These are phyloP conservation scores for Starmerella riodocensis DNA, from an alignment of 805 yeast genomes.

Conservation along the genomic window DNA sequence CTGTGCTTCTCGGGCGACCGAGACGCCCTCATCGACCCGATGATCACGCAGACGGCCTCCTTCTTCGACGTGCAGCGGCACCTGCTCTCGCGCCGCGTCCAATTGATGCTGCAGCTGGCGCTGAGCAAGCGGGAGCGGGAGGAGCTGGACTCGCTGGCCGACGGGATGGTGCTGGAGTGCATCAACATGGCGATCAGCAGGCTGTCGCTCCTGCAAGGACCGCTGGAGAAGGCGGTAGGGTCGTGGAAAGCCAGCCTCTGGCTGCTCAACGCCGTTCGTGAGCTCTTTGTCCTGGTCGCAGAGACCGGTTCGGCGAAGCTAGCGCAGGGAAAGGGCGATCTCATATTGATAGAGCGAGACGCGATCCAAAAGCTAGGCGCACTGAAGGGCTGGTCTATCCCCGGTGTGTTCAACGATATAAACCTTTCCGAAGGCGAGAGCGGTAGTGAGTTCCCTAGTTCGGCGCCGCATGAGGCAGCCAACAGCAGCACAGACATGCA, in stretches of 20 bases:
- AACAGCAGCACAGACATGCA: no score
- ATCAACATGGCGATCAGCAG: conserved; percentile 6
- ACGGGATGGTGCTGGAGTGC: conserved; percentile 18
- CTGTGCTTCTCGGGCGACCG: conserved; percentile 11
- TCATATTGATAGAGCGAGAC: conserved; percentile 31
- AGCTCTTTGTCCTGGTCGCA: conserved; percentile 28
- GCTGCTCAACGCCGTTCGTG: conserved; percentile 31
- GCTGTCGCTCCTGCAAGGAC: conserved; percentile 13
- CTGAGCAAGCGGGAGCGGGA: conserved; percentile 18
- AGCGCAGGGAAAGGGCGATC: conserved; percentile 31
- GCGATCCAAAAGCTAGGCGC: conserved; percentile 26
- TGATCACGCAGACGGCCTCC: conserved; percentile 28
- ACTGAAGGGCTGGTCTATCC: conserved; percentile 22
- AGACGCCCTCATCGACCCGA: conserved; percentile 22
- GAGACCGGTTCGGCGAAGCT: conserved; percentile 22
- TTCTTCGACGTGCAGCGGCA: conserved; percentile 31
- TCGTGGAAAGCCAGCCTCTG: conserved; percentile 26
- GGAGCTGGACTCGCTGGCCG: conserved; percentile 20
- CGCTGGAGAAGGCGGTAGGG: conserved; percentile 16
- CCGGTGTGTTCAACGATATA: conserved; percentile 26
- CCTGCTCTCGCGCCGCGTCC: conserved; percentile 28
- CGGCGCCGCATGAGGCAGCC: no score
- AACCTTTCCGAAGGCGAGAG: no score
- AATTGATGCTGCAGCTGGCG: conserved; percentile 25
- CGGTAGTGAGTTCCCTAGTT: no score